phyloP scores from a whole-genome alignment of 2,329 filamentous ascomycete genomes.

The Claviceps humidiphila region DNA sequence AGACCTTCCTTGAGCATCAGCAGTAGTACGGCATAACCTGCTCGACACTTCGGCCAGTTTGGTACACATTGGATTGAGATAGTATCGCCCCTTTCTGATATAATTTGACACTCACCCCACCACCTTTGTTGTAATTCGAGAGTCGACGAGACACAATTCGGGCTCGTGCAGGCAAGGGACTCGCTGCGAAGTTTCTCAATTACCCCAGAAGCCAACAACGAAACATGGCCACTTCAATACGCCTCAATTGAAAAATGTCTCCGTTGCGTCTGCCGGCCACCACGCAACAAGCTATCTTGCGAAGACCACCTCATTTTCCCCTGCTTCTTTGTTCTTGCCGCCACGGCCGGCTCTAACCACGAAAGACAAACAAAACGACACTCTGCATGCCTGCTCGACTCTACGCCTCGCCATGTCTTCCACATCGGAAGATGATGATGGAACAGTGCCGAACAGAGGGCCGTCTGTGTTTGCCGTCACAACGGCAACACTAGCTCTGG shows the following conservation, averaged over 20 bases:
- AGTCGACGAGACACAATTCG: not conserved
- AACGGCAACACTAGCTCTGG: constrained; percentile 52
- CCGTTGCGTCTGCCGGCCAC: not conserved
- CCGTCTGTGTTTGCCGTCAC: constrained; percentile 56
- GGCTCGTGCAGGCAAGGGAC: not conserved
- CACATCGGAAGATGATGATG: constrained; percentile 2
- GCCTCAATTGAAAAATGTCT: constrained; percentile 1
- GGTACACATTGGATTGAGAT: not conserved
- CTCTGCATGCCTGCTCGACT: constrained; percentile 2
- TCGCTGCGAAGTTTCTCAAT: not conserved
- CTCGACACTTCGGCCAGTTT: not conserved
- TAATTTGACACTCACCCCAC: not conserved
- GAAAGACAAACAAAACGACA: not conserved
- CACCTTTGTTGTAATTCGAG: too few species aligned
- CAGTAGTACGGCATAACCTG: not conserved
- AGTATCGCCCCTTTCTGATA: not conserved
- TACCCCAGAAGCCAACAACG: not conserved
- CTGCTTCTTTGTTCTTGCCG: not conserved
- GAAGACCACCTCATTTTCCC: not conserved
- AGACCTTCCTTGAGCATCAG: not conserved
- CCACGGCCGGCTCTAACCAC: not conserved
- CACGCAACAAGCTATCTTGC: not conserved
- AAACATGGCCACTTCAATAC: not conserved
- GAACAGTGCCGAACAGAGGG: constrained; percentile 34
- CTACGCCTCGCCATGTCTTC: constrained; percentile 6